phyloP scores from a whole-genome alignment of 345 rosid genomes.

The Arabidopsis suecica region DNA sequence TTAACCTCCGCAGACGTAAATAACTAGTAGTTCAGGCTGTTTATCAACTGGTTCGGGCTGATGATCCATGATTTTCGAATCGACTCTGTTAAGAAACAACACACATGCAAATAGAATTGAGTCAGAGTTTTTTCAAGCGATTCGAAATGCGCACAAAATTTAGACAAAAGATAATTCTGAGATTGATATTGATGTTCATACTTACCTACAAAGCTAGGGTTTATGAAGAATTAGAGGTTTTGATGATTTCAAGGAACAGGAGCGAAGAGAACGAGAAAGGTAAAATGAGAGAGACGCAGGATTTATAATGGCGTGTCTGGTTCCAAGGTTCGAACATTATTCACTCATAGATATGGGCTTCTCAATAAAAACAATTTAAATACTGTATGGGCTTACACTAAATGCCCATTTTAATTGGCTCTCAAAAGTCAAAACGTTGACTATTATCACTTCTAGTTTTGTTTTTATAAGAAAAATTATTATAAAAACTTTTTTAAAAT shows the following conservation, averaged over 20 bases:
- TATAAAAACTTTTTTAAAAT: no score
- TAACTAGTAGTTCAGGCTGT: conserved; percentile 68
- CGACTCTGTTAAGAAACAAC: conserved; percentile 2
- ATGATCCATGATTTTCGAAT: conserved; percentile 65
- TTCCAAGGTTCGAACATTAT: no score
- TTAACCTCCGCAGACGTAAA: conserved; percentile 85
- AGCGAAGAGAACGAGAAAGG: neutral
- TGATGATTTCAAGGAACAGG: neutral
- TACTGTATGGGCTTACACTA: no score
- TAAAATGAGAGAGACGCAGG: no score
- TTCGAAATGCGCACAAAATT: neutral
- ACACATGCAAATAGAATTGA: conserved; percentile 3
- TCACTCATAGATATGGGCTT: no score
- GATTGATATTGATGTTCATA: neutral
- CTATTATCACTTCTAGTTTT: no score
- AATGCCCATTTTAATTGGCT: no score
- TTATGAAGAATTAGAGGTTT: conserved; percentile 10
- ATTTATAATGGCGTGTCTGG: no score
- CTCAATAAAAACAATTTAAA: no score
- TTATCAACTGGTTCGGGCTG: neutral
- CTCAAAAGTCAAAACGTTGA: no score
- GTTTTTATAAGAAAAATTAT: no score
- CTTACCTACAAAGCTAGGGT: conserved; percentile 28
- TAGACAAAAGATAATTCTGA: no score
- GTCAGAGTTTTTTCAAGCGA: neutral